These are phyloP conservation scores for Panicum virgatum DNA, from an alignment of 202 grass and related monocot genomes.

Conservation along the genomic window DNA sequence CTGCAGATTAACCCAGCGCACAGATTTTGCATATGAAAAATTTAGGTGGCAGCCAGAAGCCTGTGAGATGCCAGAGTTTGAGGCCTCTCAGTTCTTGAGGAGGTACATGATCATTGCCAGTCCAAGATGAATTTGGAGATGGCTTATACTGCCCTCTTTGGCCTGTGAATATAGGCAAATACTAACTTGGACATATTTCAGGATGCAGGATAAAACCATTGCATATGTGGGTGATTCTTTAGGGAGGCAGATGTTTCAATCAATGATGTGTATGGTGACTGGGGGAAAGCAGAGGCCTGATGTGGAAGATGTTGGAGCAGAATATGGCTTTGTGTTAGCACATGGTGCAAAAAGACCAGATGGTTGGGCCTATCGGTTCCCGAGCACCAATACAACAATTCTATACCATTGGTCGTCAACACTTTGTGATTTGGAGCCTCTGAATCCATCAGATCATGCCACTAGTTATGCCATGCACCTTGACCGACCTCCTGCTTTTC, in stretches of 20 bases:
- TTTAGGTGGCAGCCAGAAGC: constrained; percentile 86
- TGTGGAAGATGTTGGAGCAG: constrained; percentile 66
- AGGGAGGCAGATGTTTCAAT: constrained; percentile 93
- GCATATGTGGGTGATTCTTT: constrained; percentile 92
- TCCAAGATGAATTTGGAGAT: constrained; percentile 40
- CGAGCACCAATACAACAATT: constrained; percentile 79
- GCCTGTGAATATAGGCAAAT: constrained; percentile 12
- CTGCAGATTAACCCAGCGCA: constrained; percentile 80
- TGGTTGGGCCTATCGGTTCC: constrained; percentile 85
- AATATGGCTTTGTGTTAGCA: constrained; percentile 58
- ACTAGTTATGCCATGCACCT: constrained; percentile 93
- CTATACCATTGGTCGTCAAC: constrained; percentile 88
- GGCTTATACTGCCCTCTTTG: constrained; percentile 6
- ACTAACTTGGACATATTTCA: constrained; percentile 60
- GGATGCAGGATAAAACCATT: constrained; percentile 94
- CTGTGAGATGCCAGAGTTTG: constrained; percentile 74
- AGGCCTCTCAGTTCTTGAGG: constrained; percentile 63
- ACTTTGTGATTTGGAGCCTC: constrained; percentile 75
- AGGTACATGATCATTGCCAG: constrained; percentile 51
- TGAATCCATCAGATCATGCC: constrained; percentile 53
- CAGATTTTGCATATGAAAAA: constrained; percentile 80
- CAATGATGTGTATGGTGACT: constrained; percentile 92
- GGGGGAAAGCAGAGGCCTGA: constrained; percentile 48
- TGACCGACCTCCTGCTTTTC: constrained; percentile 67
- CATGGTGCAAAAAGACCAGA: constrained; percentile 66